Conservation (phyloP, 805 yeast species). For the Sugiyamaella chiloensis region DNA sequence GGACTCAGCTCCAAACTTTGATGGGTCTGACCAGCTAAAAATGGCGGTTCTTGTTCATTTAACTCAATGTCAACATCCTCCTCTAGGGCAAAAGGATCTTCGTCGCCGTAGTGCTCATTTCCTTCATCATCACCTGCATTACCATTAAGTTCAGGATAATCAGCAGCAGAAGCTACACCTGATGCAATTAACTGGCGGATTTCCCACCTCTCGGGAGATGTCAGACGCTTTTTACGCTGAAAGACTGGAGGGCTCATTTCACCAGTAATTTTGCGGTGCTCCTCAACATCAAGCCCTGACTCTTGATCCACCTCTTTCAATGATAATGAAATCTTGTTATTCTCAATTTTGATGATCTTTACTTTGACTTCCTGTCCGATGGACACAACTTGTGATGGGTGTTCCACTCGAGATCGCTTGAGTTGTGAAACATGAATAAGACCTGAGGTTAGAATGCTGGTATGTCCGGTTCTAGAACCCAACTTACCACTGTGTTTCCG, state of each 20-base stretch:
- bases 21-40: constrained; percentile 55
- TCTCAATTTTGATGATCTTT: constrained; percentile 48
- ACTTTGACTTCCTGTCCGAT: constrained; percentile 63
- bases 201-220: constrained; percentile 93
- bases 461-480: too few species aligned
- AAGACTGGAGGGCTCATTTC: background rate
- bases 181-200: constrained; percentile 75
- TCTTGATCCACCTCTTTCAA: constrained; percentile 72
- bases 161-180: constrained; percentile 66
- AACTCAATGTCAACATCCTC: constrained; percentile 72
- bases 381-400: constrained; percentile 57
- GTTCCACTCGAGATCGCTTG: constrained; percentile 45
- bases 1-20: constrained; percentile 44
- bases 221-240: constrained; percentile 44
- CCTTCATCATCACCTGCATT: constrained; percentile 7
- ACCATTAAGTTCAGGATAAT: constrained; percentile 59
- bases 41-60: constrained; percentile 64
- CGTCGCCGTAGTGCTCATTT: constrained; percentile 31
- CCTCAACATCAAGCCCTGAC: constrained; percentile 40
- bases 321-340: constrained; percentile 49
- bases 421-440: constrained; percentile 77
- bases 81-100: constrained; percentile 35
- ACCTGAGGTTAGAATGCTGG: too few species aligned
- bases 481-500: too few species aligned
- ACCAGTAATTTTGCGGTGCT: background rate